Conservation (phyloP, 768 basidiomycete species). For the Galerina sulciceps region DNA sequence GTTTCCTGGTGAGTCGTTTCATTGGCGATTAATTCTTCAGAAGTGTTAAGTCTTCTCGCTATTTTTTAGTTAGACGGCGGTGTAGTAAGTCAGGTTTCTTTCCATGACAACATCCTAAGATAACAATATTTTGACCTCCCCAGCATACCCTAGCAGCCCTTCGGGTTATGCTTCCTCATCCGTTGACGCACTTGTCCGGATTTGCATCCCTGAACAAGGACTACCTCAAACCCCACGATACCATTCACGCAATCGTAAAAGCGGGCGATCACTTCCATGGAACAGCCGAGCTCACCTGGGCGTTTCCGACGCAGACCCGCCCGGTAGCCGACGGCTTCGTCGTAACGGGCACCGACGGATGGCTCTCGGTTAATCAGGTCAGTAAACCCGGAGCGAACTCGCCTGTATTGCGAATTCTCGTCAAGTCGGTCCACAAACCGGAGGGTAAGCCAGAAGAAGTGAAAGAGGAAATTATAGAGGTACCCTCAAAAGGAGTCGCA, state of each 20-base stretch:
- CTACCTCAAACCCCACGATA: conserved; percentile 80
- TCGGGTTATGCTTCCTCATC: conserved; percentile 58
- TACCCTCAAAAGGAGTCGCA: conserved; percentile 54
- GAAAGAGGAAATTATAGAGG: conserved; percentile 55
- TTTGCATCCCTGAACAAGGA: conserved; percentile 72
- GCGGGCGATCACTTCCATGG: conserved; percentile 60
- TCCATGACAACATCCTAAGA: neutral
- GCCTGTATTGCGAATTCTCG: conserved; percentile 38
- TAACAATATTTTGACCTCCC: neutral
- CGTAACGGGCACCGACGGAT: conserved; percentile 68
- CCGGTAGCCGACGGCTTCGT: conserved; percentile 44
- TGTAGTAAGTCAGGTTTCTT: conserved; percentile 52
- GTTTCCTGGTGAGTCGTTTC: conserved; percentile 69
- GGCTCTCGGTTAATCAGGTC: conserved; percentile 49
- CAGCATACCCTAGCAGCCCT: conserved; percentile 73
- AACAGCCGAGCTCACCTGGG: conserved; percentile 65
- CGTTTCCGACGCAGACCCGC: conserved; percentile 50
- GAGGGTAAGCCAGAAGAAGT: conserved; percentile 46
- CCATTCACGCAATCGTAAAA: conserved; percentile 61
- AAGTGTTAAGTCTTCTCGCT: conserved; percentile 1
- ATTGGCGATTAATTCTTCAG: neutral
- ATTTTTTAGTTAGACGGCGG: conserved; percentile 70
- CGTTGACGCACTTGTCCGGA: conserved; percentile 60
- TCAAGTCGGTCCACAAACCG: conserved; percentile 40
- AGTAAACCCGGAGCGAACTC: conserved; percentile 23